Base-by-base conservation (phyloP, 805 yeast species). In the Kuraishia piskuri region DNA sequence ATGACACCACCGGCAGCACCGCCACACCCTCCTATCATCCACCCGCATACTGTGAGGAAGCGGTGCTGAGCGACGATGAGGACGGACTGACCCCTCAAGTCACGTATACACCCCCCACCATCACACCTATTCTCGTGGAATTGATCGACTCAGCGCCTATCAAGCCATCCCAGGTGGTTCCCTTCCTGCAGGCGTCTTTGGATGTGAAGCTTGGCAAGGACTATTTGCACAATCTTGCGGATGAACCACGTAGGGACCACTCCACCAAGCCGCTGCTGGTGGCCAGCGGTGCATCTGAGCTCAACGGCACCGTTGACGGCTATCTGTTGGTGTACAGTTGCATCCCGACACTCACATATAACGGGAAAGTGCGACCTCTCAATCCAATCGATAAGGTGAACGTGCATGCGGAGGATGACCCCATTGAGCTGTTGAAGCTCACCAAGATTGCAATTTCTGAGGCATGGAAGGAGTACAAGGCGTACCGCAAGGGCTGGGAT, bases 261-360 rank as follows among this genome's bases (percentile, higher is more conserved):
- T 74, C 79, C 12, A 83, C 89, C 5, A 82, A 81, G 52, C 87
- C 91, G 2, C 64, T 87, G 53, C 65, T 87, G 12, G 88, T 84
- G 2, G 92, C 90, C 4, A 82, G 89, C 44, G 94, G 94, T 1
- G 88, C 90, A 4, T 79, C 88, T 47, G 92, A 86, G 55, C 66
- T 87, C 59, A 86, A 87, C 62, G 91, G 90, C 3, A 74, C 80
- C 31, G 77, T 87, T n/a, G 86, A 85, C 63, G 92, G 91, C 0
- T 87, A 87, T 63, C 71, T 85, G 47, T 73, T 85, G 40, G 82
- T 84, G 49, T 87, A 86, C 64, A 78, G 84, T 53, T 84, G 88
- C 2, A 78, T 86, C 2, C 94, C 95, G 0, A 69, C 66, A 49
- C 74, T 79, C 22, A 31, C 7, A 12, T 31, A 31, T 31, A 31